Conservation (phyloP, 2,329 filamentous ascomycete species). For the Aspergillus fumigatiaffinis region DNA sequence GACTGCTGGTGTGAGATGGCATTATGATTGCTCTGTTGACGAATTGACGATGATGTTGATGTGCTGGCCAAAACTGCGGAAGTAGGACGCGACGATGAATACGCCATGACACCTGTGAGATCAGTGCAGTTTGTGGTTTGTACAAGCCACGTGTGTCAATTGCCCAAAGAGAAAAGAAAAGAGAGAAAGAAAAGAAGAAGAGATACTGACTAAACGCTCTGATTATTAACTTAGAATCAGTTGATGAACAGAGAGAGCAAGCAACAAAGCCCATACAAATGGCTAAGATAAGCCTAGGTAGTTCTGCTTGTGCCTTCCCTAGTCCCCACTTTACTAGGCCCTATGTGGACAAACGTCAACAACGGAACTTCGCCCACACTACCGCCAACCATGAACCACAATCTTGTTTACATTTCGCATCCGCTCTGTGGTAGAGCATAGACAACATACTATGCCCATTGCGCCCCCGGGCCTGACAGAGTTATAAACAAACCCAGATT, state of each 20-base stretch:
- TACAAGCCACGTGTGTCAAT: background rate
- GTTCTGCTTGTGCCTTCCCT: slow-evolving; percentile 3
- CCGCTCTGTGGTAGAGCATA: background rate
- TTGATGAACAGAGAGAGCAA: background rate
- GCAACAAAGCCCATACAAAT: background rate
- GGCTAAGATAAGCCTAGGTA: too few species aligned
- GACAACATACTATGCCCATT: background rate
- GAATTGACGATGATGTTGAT: slow-evolving; percentile 24
- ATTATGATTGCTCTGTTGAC: slow-evolving; percentile 27
- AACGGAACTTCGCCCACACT: slow-evolving; percentile 17
- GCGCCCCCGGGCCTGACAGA: background rate
- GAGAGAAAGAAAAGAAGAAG: background rate
- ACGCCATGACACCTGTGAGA: slow-evolving; percentile 28
- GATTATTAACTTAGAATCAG: slow-evolving; percentile 4
- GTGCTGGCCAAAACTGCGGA: slow-evolving; percentile 27
- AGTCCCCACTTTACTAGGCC: slow-evolving; percentile 23
- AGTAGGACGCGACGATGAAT: slow-evolving; percentile 33
- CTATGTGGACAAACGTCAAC: slow-evolving; percentile 38
- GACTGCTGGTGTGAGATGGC: slow-evolving; percentile 46
- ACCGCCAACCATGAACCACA: background rate
- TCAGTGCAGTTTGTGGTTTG: background rate
- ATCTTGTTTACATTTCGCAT: slow-evolving; percentile 12
- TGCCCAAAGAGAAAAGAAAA: background rate
- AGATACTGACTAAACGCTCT: background rate
- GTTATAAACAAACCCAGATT: background rate